Conservation (phyloP, 2,329 filamentous ascomycete species). For the Parastagonospora nodorum region DNA sequence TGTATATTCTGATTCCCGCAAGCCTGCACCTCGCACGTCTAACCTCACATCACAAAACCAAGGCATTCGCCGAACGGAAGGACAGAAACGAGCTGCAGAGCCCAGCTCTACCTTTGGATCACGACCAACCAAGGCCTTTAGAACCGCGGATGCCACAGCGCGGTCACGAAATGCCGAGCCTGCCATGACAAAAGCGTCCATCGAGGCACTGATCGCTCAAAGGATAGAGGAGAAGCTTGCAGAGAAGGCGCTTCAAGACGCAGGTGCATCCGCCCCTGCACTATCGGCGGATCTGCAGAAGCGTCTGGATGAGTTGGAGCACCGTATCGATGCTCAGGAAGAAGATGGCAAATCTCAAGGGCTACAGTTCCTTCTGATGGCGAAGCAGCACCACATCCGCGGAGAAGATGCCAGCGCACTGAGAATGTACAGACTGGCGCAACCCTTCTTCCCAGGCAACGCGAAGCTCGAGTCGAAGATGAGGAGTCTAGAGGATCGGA, state of each 20-base stretch:
- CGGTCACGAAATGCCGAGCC: conserved; percentile 33
- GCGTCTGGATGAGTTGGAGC: conserved; percentile 82
- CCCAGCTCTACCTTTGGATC: conserved; percentile 41
- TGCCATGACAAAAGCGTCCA: conserved; percentile 65
- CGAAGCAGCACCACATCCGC: conserved; percentile 83
- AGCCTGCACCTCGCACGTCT: conserved; percentile 33
- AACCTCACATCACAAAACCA: conserved; percentile 41
- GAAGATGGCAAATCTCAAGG: conserved; percentile 82
- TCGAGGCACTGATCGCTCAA: conserved; percentile 89
- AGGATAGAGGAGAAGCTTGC: conserved; percentile 90
- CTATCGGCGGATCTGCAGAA: conserved; percentile 79
- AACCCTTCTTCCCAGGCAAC: conserved; percentile 85
- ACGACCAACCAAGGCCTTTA: conserved; percentile 48
- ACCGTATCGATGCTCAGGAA: conserved; percentile 72
- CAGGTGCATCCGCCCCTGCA: conserved; percentile 52
- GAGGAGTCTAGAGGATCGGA: conserved; percentile 56
- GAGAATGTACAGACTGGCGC: conserved; percentile 82
- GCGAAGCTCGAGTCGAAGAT: conserved; percentile 70
- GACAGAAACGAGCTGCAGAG: conserved; percentile 52
- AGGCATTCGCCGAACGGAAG: conserved; percentile 43
- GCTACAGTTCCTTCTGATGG: conserved; percentile 84
- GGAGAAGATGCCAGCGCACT: conserved; percentile 80
- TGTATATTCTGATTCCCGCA: conserved; percentile 74
- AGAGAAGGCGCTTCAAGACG: conserved; percentile 67
- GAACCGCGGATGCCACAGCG: conserved; percentile 42